phyloP scores from a whole-genome alignment of 495 filamentous ascomycete species.

The Aspergillus asperescens region DNA sequence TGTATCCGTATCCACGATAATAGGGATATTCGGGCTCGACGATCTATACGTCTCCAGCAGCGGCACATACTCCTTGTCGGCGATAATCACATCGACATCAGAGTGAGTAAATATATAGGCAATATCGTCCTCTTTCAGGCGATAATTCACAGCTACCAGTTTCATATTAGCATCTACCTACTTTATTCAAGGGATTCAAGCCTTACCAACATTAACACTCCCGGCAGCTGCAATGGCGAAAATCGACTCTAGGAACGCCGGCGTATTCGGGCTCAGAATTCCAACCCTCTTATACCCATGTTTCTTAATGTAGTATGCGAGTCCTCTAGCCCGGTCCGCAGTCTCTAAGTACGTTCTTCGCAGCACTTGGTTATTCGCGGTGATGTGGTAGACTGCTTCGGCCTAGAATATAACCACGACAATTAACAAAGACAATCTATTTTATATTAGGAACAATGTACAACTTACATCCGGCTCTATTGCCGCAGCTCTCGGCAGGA shows the following conservation, averaged over 20 bases:
- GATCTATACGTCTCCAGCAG: constrained; percentile 62
- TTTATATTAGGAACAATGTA: not conserved
- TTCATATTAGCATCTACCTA: not conserved
- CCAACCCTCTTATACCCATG: constrained; percentile 65
- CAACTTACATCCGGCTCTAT: constrained; percentile 77
- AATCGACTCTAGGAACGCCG: constrained; percentile 84
- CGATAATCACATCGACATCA: constrained; percentile 83
- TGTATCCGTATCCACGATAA: constrained; percentile 82
- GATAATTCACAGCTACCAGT: constrained; percentile 69
- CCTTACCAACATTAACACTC: constrained; percentile 63
- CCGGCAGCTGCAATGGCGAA: constrained; percentile 87
- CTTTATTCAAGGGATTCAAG: not conserved
- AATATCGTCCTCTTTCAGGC: constrained; percentile 83
- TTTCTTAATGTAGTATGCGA: constrained; percentile 81
- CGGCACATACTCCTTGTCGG: constrained; percentile 68
- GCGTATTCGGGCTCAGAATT: constrained; percentile 85
- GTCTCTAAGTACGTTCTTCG: constrained; percentile 72
- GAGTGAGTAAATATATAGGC: constrained; percentile 82
- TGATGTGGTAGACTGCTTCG: constrained; percentile 81
- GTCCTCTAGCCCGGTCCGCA: constrained; percentile 75
- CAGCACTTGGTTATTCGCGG: constrained; percentile 68
- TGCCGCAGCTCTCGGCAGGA: constrained; percentile 77
- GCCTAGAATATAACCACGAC: constrained; percentile 42
- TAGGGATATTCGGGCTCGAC: constrained; percentile 51
- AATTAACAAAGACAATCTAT: not conserved